Percentiles rank a stretch among this genome's conserved stretches.
Conservation (phyloP, 768 basidiomycete species). For the Termitomyces sp. region DNA sequence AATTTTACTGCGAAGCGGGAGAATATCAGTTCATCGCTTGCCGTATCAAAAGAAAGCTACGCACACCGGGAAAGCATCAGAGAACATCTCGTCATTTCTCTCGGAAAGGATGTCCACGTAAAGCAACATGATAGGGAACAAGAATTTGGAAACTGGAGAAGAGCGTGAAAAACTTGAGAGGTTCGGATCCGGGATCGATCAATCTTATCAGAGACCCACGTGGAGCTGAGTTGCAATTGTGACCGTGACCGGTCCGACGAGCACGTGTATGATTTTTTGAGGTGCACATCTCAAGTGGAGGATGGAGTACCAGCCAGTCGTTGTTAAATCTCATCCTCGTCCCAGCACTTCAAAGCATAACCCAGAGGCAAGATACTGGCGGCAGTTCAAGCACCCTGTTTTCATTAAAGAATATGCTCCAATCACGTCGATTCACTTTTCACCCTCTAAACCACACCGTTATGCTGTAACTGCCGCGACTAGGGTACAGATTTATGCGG, state of each 20-base stretch:
- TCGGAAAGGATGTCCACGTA: slow-evolving; percentile 67
- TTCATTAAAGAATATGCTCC: slow-evolving; percentile 98
- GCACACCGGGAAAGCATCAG: slow-evolving; percentile 86
- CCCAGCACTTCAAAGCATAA: slow-evolving; percentile 52
- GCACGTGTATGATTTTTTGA: slow-evolving; percentile 18
- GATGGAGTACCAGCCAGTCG: slow-evolving; percentile 82
- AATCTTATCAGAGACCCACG: slow-evolving; percentile 24
- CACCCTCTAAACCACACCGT: slow-evolving; percentile 79
- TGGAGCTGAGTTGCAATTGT: slow-evolving; percentile 10
- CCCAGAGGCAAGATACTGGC: slow-evolving; percentile 80
- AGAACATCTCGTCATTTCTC: slow-evolving; percentile 78
- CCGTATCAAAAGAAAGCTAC: slow-evolving; percentile 19
- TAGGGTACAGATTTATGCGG: slow-evolving; percentile 91
- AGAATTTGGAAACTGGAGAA: neutral
- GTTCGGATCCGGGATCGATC: slow-evolving; percentile 5
- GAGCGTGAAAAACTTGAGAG: slow-evolving; percentile 11
- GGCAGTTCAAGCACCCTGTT: slow-evolving; percentile 82
- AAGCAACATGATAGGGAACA: slow-evolving; percentile 54
- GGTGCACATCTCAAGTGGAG: neutral
- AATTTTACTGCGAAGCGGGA: slow-evolving; percentile 48
- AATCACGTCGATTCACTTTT: slow-evolving; percentile 91
- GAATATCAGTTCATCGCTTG: slow-evolving; percentile 2
- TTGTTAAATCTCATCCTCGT: slow-evolving; percentile 56
- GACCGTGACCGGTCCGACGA: slow-evolving; percentile 7
- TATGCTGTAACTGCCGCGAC: slow-evolving; percentile 96